Conservation (phyloP, 495 filamentous ascomycete species). For the Xylaria scruposa region DNA sequence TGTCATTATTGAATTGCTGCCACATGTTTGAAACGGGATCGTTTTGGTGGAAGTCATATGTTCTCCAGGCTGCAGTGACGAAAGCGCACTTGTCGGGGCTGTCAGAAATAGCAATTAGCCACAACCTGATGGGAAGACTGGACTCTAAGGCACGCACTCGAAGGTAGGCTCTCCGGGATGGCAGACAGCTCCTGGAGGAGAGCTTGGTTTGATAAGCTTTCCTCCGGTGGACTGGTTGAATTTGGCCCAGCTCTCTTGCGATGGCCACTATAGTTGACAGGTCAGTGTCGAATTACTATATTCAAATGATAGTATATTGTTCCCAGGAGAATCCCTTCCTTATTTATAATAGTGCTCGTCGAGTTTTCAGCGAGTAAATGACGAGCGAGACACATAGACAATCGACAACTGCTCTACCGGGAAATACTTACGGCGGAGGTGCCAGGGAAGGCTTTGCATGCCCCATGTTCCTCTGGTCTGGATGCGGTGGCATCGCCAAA, state of each 20-base stretch:
- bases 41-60: conserved; percentile 45
- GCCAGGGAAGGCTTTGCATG: conserved; percentile 45
- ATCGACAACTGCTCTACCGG: background rate
- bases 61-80: conserved; percentile 43
- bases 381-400: background rate
- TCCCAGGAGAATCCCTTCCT: background rate
- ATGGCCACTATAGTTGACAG: conserved; percentile 38
- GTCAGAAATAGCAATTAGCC: conserved; percentile 25
- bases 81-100: conserved; percentile 42
- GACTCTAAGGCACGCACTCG: background rate
- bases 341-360: background rate
- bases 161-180: conserved; percentile 49
- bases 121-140: background rate
- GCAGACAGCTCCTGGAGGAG: conserved; percentile 63
- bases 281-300: conserved; percentile 4
- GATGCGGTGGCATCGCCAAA: conserved; percentile 28
- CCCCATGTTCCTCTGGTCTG: conserved; percentile 13
- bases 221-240: conserved; percentile 52
- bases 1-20: conserved; percentile 53
- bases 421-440: conserved; percentile 26
- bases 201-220: conserved; percentile 55
- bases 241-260: conserved; percentile 36
- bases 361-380: background rate
- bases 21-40: conserved; percentile 50
- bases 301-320: background rate